Percentiles rank a stretch among this genome's conserved stretches.
Conservation (phyloP, 192 early-diverging fungal genomes). For the Podila epigama region DNA sequence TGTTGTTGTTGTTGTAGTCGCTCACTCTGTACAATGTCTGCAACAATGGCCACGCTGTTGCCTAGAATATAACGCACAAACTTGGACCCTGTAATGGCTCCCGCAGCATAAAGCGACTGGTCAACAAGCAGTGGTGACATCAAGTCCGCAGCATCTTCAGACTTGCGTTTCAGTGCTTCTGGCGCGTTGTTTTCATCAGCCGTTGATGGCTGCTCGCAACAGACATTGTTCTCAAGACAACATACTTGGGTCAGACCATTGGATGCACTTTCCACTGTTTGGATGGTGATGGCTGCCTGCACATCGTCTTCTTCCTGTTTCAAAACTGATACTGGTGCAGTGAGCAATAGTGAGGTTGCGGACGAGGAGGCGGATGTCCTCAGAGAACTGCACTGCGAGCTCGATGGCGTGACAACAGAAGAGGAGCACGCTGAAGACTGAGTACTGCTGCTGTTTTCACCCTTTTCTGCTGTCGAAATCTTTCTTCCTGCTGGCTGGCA, state of each 20-base stretch:
- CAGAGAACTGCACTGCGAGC: background rate
- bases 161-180: too few relatives aligned
- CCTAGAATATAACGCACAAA: constrained; percentile 49
- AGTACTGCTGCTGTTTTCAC: background rate
- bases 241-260: background rate
- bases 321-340: background rate
- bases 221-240: background rate
- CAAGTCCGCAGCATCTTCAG: background rate
- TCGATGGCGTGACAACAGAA: background rate
- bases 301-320: too few relatives aligned
- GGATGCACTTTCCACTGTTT: background rate
- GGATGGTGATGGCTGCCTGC: background rate
- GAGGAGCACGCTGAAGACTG: background rate
- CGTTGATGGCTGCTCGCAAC: background rate
- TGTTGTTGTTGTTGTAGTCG: too few relatives aligned
- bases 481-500: too few relatives aligned
- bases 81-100: constrained; percentile 45
- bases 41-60: constrained; percentile 37
- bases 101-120: constrained; percentile 46
- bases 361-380: background rate
- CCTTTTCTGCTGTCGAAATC: background rate
- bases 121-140: constrained; percentile 12
- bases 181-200: background rate
- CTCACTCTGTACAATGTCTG: constrained; percentile 32
- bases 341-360: background rate